Base-by-base conservation (phyloP, 179 eudicot genomes). In the Heliamphora pulchella region DNA sequence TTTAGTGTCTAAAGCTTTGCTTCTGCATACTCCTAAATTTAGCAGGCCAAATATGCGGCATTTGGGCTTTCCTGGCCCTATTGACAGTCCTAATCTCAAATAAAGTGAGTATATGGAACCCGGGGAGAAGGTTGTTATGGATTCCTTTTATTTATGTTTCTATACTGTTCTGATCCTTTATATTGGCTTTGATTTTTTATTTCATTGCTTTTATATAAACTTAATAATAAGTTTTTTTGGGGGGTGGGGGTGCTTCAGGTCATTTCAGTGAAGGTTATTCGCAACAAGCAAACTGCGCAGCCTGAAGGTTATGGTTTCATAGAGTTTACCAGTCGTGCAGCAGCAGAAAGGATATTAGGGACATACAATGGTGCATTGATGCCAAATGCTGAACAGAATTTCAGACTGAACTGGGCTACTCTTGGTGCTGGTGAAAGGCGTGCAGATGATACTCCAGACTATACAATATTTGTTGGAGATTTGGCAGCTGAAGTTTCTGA, bases 241-340 rank as follows among this genome's bases (percentile, higher is more conserved):
- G 31, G 31, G 0, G 31, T 31, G 31, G 31, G 31, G 31, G 31
- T 31, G 31, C 31, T 31, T 31, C 85, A 95, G 98, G 97, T 96
- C 78, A 63, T 96, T 53, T 93, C 99, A 5, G 91, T 89, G 71
- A 96, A 93, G 82, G 90, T 96, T 17, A 96, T 96, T 76, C 93
- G 97, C 4, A 96, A 92, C 88, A 96, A 94, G 86, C 78, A 90
- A 77, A 96, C 97, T 18, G 91, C 93, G 14, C 96, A 89, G 80
- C 99, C 99, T 2, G 99, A 96, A 84, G 99, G 99, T 76, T 96
- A 96, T 88, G 98, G 99, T 18, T 96, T 96, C 85, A 90, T 96
- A 77, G 99, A 96, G 88, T 96, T 96, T 78, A 79, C 79, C 76
- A 89, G 97, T 39, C 99, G 94, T 81, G 84, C 91, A 54, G 91